phyloP scores from a whole-genome alignment of 1,284 basidiomycete species.

The Ganoderma leucocontextum region DNA sequence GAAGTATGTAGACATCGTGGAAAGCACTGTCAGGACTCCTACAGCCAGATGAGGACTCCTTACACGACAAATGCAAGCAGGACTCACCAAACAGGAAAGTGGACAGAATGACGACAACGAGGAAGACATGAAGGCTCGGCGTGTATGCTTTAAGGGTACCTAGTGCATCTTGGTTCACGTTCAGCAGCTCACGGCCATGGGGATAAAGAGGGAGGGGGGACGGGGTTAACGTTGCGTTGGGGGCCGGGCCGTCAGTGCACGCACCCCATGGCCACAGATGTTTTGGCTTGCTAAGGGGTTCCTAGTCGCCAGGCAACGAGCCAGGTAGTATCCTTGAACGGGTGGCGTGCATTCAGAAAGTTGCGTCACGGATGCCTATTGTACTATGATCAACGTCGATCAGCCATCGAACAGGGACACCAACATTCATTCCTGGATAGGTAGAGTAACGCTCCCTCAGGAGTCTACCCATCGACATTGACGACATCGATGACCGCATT shows the following conservation, averaged over 20 bases:
- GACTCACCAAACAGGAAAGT: neutral
- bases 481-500: conserved; percentile 13
- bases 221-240: neutral
- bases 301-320: too few relatives aligned
- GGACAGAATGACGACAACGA: neutral
- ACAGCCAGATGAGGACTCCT: neutral
- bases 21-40: conserved; percentile 3
- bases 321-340: too few relatives aligned
- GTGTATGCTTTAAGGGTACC: neutral
- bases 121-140: neutral
- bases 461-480: neutral
- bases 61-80: neutral
- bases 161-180: neutral
- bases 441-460: neutral
- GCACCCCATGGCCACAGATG: too few relatives aligned
- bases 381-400: too few relatives aligned
- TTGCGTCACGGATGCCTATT: neutral
- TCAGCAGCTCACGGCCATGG: neutral
- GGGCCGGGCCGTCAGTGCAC: neutral
- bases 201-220: neutral
- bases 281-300: neutral
- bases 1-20: neutral
- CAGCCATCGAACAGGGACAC: too few relatives aligned
- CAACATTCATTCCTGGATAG: neutral
- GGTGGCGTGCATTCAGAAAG: neutral